Conservation (phyloP, 2,329 filamentous ascomycete genomes). For the Fusarium decemcellulare region DNA sequence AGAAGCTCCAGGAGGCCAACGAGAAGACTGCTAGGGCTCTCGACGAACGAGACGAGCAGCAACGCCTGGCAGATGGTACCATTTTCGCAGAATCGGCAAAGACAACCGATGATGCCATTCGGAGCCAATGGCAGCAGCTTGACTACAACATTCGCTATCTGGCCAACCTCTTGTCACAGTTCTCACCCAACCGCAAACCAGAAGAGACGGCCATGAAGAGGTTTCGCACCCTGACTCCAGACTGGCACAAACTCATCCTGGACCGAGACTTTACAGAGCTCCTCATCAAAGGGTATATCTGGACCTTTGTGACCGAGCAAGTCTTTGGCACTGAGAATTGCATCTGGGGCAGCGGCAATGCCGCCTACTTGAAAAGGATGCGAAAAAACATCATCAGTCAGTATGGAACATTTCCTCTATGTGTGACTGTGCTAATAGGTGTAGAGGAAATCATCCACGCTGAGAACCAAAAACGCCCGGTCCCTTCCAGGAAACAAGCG, state of each 20-base stretch:
- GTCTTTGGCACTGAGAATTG: background rate
- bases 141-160: constrained; percentile 33
- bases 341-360: background rate
- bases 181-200: fast-evolving
- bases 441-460: too few species aligned
- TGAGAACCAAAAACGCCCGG: too few species aligned
- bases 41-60: constrained; percentile 7
- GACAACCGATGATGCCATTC: constrained; percentile 22
- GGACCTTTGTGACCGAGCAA: background rate
- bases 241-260: fast-evolving
- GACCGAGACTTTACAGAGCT: background rate
- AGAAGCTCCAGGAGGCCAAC: too few species aligned
- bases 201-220: fast-evolving
- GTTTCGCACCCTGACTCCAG: fast-evolving
- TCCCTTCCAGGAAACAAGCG: background rate
- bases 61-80: background rate
- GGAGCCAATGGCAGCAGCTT: constrained; percentile 32
- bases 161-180: background rate
- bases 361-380: fast-evolving
- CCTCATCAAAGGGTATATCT: constrained; percentile 16
- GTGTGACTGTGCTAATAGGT: too few species aligned
- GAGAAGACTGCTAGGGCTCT: background rate
- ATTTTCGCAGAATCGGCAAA: constrained; percentile 23
- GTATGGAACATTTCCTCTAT: too few species aligned
- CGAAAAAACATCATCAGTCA: background rate